Evolutionary conservation across 208 protist genomes (phyloP), one percentile per base, ranked within the genome.

Genomic region (Wallacemonas sp.): DNA sequence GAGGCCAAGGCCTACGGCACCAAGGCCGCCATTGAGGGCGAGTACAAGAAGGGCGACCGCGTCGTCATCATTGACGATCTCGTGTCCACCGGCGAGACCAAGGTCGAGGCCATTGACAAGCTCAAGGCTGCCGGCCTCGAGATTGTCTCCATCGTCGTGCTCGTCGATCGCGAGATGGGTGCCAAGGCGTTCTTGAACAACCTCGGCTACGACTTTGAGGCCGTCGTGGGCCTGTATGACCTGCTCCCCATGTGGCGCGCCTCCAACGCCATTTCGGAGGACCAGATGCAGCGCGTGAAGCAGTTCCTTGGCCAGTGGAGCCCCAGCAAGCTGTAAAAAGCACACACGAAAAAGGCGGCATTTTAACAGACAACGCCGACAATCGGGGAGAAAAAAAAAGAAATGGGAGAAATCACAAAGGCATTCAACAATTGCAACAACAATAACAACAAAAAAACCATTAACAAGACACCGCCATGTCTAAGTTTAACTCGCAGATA

Each of bases 121-220:
- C 74, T 97, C 3, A 87, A 81, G 72, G 76, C 79, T 4, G 91
- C 84, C 4, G 93, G 92, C 0, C 75, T 98, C 20, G 74, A 89
- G 63, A 82, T 97, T 36, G 86, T 91, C 38, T 81, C 97, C 32
- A 97, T 96, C 38, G 91, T 98, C 1, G 97, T 98, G 38, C 79
- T 98, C 25, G 81, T 98, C 44, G 95, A 98, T 67, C 92, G 97
- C 50, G 91, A 98, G 77, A 97, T 98, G 91, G 97, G 97, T n/a
- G 95, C 92, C 33, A 89, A 91, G 73, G 71, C 83, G 22, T 92
- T 91, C 70, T 70, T 95, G 20, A 83, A 80, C 45, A 79, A 82
- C 42, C 86, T 94, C 42, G 91, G 91, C 48, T 93, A 92, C 76
- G 71, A 82, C n/a, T 91, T 96, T 57, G 77, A 92, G 82, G 84